A percentile compares a stretch with the other conserved stretches of the same genome.
Conservation (phyloP, 2,329 filamentous ascomycete genomes). For the Diplodia sapinea region DNA sequence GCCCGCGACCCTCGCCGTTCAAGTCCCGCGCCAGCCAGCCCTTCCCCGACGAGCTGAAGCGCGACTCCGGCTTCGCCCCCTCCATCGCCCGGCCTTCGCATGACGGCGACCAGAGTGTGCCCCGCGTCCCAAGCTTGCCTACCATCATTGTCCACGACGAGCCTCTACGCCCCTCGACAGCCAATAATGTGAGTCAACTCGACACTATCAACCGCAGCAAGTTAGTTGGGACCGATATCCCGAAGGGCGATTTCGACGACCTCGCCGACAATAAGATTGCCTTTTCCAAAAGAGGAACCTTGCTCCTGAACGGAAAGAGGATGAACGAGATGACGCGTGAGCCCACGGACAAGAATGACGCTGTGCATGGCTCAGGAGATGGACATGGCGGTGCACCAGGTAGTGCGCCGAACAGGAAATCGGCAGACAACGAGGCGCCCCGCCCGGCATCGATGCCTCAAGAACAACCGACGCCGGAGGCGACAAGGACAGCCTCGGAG, state of each 20-base stretch:
- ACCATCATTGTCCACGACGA: conserved; percentile 53
- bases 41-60: conserved; percentile 44
- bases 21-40: conserved; percentile 39
- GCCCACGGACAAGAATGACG: conserved; percentile 27
- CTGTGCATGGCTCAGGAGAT: conserved; percentile 20
- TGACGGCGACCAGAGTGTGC: conserved; percentile 37
- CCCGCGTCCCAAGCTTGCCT: conserved; percentile 49
- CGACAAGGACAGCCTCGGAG: neutral
- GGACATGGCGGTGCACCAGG: neutral
- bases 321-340: conserved; percentile 44
- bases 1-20: conserved; percentile 42
- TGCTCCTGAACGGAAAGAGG: conserved; percentile 61
- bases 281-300: conserved; percentile 66
- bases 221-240: conserved; percentile 62
- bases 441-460: neutral
- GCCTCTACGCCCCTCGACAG: conserved; percentile 32
- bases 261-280: conserved; percentile 59
- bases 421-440: neutral
- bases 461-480: neutral
- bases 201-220: conserved; percentile 47
- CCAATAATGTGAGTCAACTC: conserved; percentile 34
- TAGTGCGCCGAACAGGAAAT: conserved; percentile 28
- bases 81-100: conserved; percentile 39
- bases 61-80: conserved; percentile 50
- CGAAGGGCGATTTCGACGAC: conserved; percentile 60